Percentiles rank a stretch among this genome's conserved stretches.
Conservation (phyloP, 1,139 yeast genomes). For the Debaryomyces coudertii region DNA sequence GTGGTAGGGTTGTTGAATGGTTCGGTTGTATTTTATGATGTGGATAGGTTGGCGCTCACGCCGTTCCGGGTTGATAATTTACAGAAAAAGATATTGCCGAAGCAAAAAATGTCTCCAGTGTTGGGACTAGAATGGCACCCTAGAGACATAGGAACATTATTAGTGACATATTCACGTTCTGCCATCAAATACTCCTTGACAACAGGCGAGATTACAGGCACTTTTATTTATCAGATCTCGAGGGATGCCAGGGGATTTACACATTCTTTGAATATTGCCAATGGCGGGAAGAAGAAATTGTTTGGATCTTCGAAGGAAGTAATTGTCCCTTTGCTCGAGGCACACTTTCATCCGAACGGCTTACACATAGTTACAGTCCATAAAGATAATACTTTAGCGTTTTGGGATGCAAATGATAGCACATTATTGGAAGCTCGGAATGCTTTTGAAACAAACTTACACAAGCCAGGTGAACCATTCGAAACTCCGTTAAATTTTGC, state of each 20-base stretch:
- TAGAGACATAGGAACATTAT: constrained; percentile 77
- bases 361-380: constrained; percentile 79
- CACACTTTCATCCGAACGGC: constrained; percentile 93
- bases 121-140: constrained; percentile 79
- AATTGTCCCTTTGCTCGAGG: constrained; percentile 56
- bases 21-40: constrained; percentile 70
- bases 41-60: constrained; percentile 73
- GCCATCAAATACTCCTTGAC: constrained; percentile 73
- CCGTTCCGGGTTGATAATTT: constrained; percentile 72
- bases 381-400: constrained; percentile 79
- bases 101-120: constrained; percentile 61
- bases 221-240: constrained; percentile 57
- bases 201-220: constrained; percentile 56
- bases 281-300: constrained; percentile 47
- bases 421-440: constrained; percentile 75
- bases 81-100: constrained; percentile 59
- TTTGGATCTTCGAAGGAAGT: constrained; percentile 47
- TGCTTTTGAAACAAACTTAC: constrained; percentile 64
- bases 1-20: constrained; percentile 83
- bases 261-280: constrained; percentile 33
- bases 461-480: constrained; percentile 47
- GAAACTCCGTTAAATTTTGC: constrained; percentile 24
- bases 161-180: constrained; percentile 71
- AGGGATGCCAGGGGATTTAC: constrained; percentile 40
- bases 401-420: constrained; percentile 90